Conservation (phyloP, 352 stramenopile species). For the Pythium folliculosum region DNA sequence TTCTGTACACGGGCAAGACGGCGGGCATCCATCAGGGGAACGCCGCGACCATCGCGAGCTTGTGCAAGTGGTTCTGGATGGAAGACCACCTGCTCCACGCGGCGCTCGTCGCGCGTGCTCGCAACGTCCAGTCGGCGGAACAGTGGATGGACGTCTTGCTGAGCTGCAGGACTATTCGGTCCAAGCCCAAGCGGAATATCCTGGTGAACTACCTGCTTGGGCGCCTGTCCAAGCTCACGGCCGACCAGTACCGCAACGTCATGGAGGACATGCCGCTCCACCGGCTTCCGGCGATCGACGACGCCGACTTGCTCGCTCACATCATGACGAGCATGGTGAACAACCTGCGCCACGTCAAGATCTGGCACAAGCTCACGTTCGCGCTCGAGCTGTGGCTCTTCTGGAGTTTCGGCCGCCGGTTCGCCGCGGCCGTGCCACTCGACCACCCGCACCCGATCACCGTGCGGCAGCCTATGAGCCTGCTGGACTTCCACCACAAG, state of each 20-base stretch:
- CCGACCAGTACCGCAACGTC: constrained; percentile 29
- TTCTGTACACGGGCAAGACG: constrained; percentile 49
- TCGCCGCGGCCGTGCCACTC: constrained; percentile 6
- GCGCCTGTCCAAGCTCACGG: constrained; percentile 35
- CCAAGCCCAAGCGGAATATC: constrained; percentile 23
- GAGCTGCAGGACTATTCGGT: constrained; percentile 25
- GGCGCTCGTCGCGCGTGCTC: constrained; percentile 38
- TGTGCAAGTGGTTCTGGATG: constrained; percentile 52
- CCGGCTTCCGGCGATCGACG: constrained; percentile 36
- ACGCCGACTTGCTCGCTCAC: constrained; percentile 38
- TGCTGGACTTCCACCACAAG: constrained; percentile 46
- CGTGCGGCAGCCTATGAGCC: constrained; percentile 30
- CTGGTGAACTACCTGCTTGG: constrained; percentile 38
- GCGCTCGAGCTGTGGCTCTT: constrained; percentile 43
- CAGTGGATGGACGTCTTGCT: constrained; percentile 59
- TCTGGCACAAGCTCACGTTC: constrained; percentile 54
- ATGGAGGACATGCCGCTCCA: constrained; percentile 38
- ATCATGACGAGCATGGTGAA: constrained; percentile 51
- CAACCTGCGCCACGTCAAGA: constrained; percentile 36
- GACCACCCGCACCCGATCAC: constrained; percentile 1
- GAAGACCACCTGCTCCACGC: constrained; percentile 41
- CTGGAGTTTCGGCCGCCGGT: constrained; percentile 22
- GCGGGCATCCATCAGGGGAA: constrained; percentile 35
- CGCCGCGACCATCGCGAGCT: constrained; percentile 38
- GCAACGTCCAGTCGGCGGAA: constrained; percentile 25